Evolutionary conservation across 768 basidiomycete species (phyloP), one percentile per base, ranked within the genome.

Genomic region (Kwoniella sp.): DNA sequence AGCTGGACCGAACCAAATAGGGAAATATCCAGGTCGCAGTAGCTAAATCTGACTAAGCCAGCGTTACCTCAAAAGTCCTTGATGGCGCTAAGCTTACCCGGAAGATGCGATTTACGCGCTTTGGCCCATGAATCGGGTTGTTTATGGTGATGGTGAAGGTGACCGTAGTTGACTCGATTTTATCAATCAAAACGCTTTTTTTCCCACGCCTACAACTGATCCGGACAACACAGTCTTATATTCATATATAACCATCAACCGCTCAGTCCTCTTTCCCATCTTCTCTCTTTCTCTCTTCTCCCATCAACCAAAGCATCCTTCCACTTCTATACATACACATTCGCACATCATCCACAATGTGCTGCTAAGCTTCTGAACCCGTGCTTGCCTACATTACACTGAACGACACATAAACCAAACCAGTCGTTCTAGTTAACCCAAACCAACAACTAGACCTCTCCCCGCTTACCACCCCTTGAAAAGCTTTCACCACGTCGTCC

Each of bases 401-500:
- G 22, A 38, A 54, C 50, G 60, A 61, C 31, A 30, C 29, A 15
- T 53, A 15, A 56, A 15, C 13, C 47, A 30, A 54, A 54, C 26
- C 37, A 48, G 37, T 61, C 60, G 60, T 63, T 63, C 52, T 50
- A 22, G 13, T 25, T 45, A 45, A 45, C 41, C 41, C 41, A 45
- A 48, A 50, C 34, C 38, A 48, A 1, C 45, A 12, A 12, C 54
- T 31, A 34, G 25, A 47, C 45, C 28, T 37, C n/a, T 4, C 38
- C 41, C 51, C 26, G n/a, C 41, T 28, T 25, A 22, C 29, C 9
- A 47, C 59, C 59, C 38, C 31, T 34, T 25, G 41, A 47, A 41
- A 54, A 55, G 38, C 31, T 50, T 47, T 55, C 41, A 63, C 53
- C 23, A 63, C 53, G 53, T 63, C 61, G 53, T 55, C 61, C 60